Evolutionary conservation across 192 early-diverging fungal species (phyloP).

Genomic region (Backusella tuberculispora): DNA sequence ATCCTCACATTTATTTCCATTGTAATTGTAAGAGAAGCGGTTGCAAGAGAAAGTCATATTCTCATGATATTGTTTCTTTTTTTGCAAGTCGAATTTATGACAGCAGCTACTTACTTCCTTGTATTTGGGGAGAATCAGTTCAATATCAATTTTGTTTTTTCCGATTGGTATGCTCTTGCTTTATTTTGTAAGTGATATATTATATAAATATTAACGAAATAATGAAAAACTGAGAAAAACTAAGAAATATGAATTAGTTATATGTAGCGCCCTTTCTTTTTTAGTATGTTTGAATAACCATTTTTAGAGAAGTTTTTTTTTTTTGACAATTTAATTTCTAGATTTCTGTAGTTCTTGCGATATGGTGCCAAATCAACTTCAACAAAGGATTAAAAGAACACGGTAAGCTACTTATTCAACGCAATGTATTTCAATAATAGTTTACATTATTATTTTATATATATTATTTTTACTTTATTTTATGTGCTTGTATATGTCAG

Average conservation of each 20-base stretch:
- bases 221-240: neutral
- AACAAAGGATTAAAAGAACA: neutral
- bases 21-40: neutral
- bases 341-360: neutral
- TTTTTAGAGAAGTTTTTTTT: no score
- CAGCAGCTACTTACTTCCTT: neutral
- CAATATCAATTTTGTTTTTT: neutral
- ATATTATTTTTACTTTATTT: neutral
- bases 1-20: neutral
- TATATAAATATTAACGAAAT: neutral
- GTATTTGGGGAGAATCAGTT: neutral
- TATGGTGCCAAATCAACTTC: neutral
- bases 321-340: neutral
- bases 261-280: neutral
- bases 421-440: neutral
- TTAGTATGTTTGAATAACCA: conserved; percentile 2
- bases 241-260: neutral
- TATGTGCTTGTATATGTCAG: neutral
- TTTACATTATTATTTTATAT: neutral
- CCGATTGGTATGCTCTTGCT: neutral
- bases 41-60: conserved; percentile 8
- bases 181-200: neutral
- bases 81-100: neutral
- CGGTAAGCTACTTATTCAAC: neutral
- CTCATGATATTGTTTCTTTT: neutral